Percentiles rank a stretch among this genome's conserved stretches.
Conservation (phyloP, 352 stramenopile genomes). For the Pythium phragmiticola region DNA sequence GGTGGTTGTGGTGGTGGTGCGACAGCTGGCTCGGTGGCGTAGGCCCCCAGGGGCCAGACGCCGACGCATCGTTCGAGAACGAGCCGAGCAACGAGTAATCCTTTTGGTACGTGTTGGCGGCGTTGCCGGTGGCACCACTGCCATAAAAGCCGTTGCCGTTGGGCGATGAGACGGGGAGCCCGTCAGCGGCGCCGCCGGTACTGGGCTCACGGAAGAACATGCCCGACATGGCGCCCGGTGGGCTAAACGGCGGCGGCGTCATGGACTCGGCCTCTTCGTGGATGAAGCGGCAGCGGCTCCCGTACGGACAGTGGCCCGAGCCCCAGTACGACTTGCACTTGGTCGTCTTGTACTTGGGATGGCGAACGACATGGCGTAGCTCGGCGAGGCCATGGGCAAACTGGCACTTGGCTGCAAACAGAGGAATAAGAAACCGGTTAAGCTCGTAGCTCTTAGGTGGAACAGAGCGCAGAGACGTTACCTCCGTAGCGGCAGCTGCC, state of each 20-base stretch:
- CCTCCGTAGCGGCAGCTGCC: constrained; percentile 86
- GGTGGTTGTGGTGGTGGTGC: constrained; percentile 11
- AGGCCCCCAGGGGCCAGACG: constrained; percentile 14
- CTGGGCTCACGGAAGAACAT: constrained; percentile 68
- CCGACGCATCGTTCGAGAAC: constrained; percentile 45
- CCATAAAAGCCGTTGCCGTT: constrained; percentile 38
- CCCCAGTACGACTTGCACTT: constrained; percentile 91
- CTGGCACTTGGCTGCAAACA: constrained; percentile 72
- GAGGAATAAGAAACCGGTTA: not conserved
- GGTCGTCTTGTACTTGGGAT: constrained; percentile 91
- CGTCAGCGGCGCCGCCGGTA: constrained; percentile 25
- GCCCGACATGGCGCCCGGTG: constrained; percentile 35
- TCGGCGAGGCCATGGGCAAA: constrained; percentile 82
- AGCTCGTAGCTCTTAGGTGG: not conserved
- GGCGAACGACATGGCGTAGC: constrained; percentile 79
- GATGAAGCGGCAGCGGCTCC: constrained; percentile 86
- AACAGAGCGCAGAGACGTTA: constrained; percentile 5
- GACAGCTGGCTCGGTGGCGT: constrained; percentile 13
- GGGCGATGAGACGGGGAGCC: constrained; percentile 19
- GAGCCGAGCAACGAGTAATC: constrained; percentile 66
- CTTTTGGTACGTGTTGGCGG: constrained; percentile 38
- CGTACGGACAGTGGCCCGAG: constrained; percentile 87
- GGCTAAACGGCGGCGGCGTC: constrained; percentile 51
- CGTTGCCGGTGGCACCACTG: constrained; percentile 23
- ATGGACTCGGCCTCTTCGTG: constrained; percentile 79